phyloP scores from a whole-genome alignment of 768 basidiomycete species.

The Lactarius evosmus region DNA sequence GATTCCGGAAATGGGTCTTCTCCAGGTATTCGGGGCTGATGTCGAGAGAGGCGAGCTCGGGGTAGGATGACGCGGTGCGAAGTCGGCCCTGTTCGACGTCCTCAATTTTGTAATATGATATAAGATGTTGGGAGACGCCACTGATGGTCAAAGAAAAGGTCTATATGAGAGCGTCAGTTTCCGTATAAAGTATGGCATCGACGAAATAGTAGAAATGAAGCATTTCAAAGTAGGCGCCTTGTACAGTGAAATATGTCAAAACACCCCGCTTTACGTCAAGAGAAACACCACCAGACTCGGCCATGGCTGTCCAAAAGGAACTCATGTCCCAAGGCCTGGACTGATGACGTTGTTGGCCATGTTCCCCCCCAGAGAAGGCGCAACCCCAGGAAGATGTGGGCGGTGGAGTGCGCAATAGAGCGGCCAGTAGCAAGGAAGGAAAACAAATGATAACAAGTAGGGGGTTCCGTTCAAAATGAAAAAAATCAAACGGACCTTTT shows the following conservation, averaged over 20 bases:
- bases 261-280: conserved; percentile 19
- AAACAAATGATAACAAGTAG: conserved; percentile 2
- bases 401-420: not conserved
- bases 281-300: conserved; percentile 10
- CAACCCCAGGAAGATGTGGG: not conserved
- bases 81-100: conserved; percentile 89
- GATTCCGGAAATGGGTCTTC: conserved; percentile 87
- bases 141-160: conserved; percentile 87
- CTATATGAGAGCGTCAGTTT: conserved; percentile 40
- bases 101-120: conserved; percentile 91
- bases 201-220: conserved; percentile 9
- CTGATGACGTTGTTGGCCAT: conserved; percentile 8
- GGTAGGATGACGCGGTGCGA: conserved; percentile 81
- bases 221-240: conserved; percentile 1
- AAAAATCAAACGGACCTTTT: conserved; percentile 67
- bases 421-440: not conserved
- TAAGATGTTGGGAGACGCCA: conserved; percentile 85
- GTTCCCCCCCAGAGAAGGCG: not conserved
- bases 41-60: conserved; percentile 81
- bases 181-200: conserved; percentile 5
- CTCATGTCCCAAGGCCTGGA: conserved; percentile 1
- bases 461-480: not conserved
- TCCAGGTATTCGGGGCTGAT: conserved; percentile 87
- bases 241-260: not conserved
- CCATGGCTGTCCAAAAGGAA: conserved; percentile 12